Evolutionary conservation across 495 filamentous ascomycete genomes (phyloP).

Genomic region (Parathielavia hyrcaniae): DNA sequence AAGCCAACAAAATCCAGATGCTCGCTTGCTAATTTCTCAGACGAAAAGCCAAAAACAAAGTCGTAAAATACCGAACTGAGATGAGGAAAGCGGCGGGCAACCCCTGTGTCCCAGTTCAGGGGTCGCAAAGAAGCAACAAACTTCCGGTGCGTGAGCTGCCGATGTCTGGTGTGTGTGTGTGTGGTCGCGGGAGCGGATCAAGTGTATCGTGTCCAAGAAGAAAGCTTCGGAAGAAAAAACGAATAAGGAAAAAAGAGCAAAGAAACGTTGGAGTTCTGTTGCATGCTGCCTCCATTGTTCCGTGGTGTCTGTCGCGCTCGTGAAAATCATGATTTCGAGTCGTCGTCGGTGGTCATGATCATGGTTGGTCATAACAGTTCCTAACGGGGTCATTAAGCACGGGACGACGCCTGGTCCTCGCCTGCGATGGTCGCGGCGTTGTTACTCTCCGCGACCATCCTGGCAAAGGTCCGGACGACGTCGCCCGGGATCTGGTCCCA

Average conservation of each 20-base stretch:
- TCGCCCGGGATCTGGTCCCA: constrained; percentile 92
- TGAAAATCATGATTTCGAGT: constrained; percentile 11
- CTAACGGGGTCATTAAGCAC: constrained; percentile 23
- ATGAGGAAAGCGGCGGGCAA: neutral
- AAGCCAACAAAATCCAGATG: constrained; percentile 25
- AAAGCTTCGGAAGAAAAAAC: constrained; percentile 25
- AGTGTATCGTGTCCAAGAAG: constrained; percentile 26
- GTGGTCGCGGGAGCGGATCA: constrained; percentile 34
- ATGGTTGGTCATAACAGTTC: constrained; percentile 14
- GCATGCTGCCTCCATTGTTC: constrained; percentile 6
- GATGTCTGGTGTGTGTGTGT: constrained; percentile 24
- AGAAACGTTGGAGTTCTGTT: constrained; percentile 15
- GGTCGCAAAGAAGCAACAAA: constrained; percentile 24
- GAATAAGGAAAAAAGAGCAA: constrained; percentile 29
- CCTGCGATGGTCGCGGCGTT: constrained; percentile 28
- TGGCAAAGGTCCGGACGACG: constrained; percentile 85
- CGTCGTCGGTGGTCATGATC: constrained; percentile 17
- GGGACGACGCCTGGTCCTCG: constrained; percentile 35
- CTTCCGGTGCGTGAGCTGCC: constrained; percentile 35
- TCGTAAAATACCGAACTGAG: constrained; percentile 14
- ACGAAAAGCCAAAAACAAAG: constrained; percentile 6
- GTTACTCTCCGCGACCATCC: constrained; percentile 66
- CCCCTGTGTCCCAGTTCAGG: constrained; percentile 7
- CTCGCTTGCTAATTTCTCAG: constrained; percentile 30
- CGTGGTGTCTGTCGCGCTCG: constrained; percentile 15